phyloP scores from a whole-genome alignment of 192 early-diverging fungal species.

The Coemansia biformis region DNA sequence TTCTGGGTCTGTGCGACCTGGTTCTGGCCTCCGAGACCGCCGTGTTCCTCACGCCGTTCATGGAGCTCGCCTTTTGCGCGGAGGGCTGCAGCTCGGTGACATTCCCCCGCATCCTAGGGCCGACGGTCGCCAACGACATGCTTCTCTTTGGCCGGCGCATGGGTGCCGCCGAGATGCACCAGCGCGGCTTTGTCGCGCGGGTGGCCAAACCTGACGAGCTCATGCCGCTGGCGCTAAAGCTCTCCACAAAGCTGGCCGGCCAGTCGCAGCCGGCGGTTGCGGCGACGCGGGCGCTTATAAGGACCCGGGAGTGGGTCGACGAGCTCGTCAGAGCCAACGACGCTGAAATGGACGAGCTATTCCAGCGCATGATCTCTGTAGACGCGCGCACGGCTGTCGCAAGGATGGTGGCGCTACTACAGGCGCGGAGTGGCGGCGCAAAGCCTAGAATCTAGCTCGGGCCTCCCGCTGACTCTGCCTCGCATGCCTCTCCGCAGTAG shows the following conservation, averaged over 20 bases:
- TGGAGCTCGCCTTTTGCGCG: conserved; percentile 66
- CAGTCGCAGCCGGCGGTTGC: conserved; percentile 56
- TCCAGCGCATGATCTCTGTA: conserved; percentile 52
- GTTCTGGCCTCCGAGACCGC: conserved; percentile 60
- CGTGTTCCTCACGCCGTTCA: conserved; percentile 69
- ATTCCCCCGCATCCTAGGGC: conserved; percentile 65
- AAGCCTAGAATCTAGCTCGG: conserved; percentile 20
- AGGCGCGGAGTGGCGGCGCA: conserved; percentile 2
- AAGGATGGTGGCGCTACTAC: conserved; percentile 41
- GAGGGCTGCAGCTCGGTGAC: conserved; percentile 66
- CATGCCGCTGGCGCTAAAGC: conserved; percentile 43
- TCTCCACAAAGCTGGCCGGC: conserved; percentile 51
- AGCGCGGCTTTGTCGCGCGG: conserved; percentile 53
- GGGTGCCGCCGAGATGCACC: conserved; percentile 56
- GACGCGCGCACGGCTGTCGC: conserved; percentile 52
- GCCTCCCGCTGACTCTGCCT: too few relatives aligned
- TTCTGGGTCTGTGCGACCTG: conserved; percentile 63
- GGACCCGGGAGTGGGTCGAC: conserved; percentile 35
- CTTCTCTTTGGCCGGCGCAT: conserved; percentile 56
- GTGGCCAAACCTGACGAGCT: conserved; percentile 53
- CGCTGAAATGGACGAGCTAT: conserved; percentile 56
- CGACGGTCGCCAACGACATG: conserved; percentile 63
- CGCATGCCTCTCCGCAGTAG: background rate
- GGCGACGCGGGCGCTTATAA: conserved; percentile 55
- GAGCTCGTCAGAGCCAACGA: conserved; percentile 52